Evolutionary conservation across 352 stramenopile genomes (phyloP), one percentile per base, ranked within the genome.

Genomic region (Pythium sukuiense): DNA sequence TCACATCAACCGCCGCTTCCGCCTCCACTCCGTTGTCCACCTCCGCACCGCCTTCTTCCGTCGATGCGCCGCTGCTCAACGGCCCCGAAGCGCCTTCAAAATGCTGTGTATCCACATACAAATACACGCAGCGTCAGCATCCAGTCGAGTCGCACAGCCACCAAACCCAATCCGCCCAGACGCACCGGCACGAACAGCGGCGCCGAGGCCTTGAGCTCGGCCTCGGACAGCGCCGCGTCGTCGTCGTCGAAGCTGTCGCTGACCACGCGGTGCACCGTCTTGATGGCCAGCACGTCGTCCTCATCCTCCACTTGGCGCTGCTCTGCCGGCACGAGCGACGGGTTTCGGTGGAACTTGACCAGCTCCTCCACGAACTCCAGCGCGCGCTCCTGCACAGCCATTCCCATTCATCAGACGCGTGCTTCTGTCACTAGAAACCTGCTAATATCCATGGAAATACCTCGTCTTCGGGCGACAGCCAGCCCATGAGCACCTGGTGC

Each of bases 401-500:
- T 4, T 6, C 30, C 41, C 18, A 43, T 14, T 16, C 18, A 48
- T 48, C 39, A 48, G 24, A 24, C 37, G 9, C 9, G 3, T 24
- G 6, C 3, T 48, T 48, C 18, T 16, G 35, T 43, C 35, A 43
- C 35, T 43, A 12, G 35, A 43, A 43, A 43, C 35, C 35, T 43
- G 8, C 35, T 43, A 7, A 43, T 16, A 43, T 16, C 35, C 35
- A 12, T 5, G 3, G 20, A 59, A 56, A 29, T 46, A 89, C 81
- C 72, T 91, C 85, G 71, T 93, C 81, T 61, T 93, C 85, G 8
- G 80, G 80, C 12, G 82, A 77, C 9, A 95, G 65, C 84, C 84
- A 95, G 61, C 85, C 86, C 84, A 93, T 93, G 67, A 95, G 77
- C 67, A 95, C 80, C 59, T 93, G 76, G 67, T 92, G 80, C 39